Percentiles rank a stretch among this genome's conserved stretches.
Conservation (phyloP, 2,329 filamentous ascomycete genomes). For the Phialophora verrucosa region DNA sequence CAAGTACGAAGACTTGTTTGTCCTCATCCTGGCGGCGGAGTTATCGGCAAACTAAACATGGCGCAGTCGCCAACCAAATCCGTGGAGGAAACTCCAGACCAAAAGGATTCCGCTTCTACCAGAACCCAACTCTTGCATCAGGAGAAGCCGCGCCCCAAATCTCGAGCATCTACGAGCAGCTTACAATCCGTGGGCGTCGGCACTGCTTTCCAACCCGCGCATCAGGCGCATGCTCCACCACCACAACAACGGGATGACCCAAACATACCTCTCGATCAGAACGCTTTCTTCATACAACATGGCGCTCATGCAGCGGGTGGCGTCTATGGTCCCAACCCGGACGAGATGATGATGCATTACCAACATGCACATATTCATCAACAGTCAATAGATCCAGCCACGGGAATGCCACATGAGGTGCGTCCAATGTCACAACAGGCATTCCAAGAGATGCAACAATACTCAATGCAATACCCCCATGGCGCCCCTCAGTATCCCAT, state of each 20-base stretch:
- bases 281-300: conserved; percentile 34
- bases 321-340: conserved; percentile 30
- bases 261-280: conserved; percentile 35
- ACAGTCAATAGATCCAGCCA: conserved; percentile 26
- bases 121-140: conserved; percentile 30
- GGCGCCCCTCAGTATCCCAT: conserved; percentile 44
- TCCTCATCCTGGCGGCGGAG: conserved; percentile 28
- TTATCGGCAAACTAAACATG: conserved; percentile 32
- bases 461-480: conserved; percentile 49
- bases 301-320: conserved; percentile 28
- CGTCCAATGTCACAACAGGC: conserved; percentile 36
- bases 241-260: conserved; percentile 21
- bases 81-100: conserved; percentile 33
- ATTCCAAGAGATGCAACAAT: conserved; percentile 42
- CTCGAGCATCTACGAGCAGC: conserved; percentile 54
- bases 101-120: conserved; percentile 22
- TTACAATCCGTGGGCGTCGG: conserved; percentile 51
- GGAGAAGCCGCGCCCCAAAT: conserved; percentile 49
- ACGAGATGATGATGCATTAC: conserved; percentile 37
- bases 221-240: conserved; percentile 23
- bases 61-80: conserved; percentile 32
- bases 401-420: conserved; percentile 36
- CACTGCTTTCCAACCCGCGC: conserved; percentile 41
- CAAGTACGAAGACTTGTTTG: conserved; percentile 21
- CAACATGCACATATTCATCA: conserved; percentile 33